Base-by-base conservation (phyloP, 108 stramenopile species). In the Nitzschia sp. region DNA sequence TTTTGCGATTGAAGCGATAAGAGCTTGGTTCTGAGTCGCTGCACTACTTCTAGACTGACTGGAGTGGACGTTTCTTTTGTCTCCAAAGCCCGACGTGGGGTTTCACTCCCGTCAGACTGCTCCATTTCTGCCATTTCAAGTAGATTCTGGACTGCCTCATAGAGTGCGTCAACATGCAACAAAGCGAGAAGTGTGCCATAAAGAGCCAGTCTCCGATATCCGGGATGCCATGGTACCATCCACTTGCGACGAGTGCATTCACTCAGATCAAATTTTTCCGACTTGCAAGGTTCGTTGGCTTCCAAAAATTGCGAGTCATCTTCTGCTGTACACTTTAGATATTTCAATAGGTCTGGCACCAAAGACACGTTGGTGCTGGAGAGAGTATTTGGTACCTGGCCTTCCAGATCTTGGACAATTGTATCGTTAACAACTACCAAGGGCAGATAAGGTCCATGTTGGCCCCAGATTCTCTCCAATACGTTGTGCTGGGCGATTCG, bases 361-460 rank as follows among this genome's bases (percentile, higher is more conserved):
- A n/a, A n/a, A n/a, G n/a, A n/a, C 38, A 42, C 6, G 38, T 42
- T 13, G 6, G 6, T 6, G 13, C 9, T 42, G 38, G 9, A 13
- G 13, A 42, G 38, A 42, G 38, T 42, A 42, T 42, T 13, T 6
- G 38, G 38, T 9, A 42, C 38, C 9, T 6, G 9, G 13, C 9
- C 38, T 42, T 42, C 38, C 38, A 42, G 6, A 6, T 42, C 38
- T 13, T 42, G 38, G 9, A 42, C 38, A 6, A 42, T 13, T 9
- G 38, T 42, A 6, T 42, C 38, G 13, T 42, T 42, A 6, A 42
- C 13, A 42, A 42, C 13, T 13, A 42, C 13, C 38, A 42, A 42
- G 13, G 38, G 38, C 72, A 38, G 88, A 60, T 24, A 85, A 85
- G 23, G 30, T 13, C 38, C 38, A 42, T 42, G 38, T 42, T 42